phyloP scores from a whole-genome alignment of 225 moss, liverwort and hornwort species.

The Marchantia paleacea region DNA sequence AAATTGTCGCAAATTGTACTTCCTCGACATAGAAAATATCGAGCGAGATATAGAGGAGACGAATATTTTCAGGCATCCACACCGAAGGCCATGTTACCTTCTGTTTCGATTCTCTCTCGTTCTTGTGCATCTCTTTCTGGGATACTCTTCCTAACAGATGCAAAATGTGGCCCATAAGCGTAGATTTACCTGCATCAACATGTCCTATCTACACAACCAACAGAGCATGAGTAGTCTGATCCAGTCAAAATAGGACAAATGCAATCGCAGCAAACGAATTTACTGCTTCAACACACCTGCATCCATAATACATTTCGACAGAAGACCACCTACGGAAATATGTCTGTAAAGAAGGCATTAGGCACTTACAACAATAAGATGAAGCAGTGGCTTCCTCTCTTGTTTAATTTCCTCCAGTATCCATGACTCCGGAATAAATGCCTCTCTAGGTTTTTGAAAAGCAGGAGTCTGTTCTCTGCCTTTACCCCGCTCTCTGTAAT shows the following conservation, averaged over 20 bases:
- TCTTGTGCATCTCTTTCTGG: constrained; percentile 93
- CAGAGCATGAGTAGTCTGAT: not conserved
- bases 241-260: too few species aligned
- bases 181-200: constrained; percentile 96
- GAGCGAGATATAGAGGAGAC: not conserved
- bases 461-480: constrained; percentile 20
- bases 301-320: not conserved
- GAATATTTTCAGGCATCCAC: not conserved
- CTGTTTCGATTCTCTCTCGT: constrained; percentile 90
- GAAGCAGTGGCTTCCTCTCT: constrained; percentile 68
- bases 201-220: constrained; percentile 70
- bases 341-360: not conserved
- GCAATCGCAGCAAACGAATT: not conserved
- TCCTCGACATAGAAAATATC: too few species aligned
- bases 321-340: not conserved
- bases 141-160: constrained; percentile 87
- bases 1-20: too few species aligned
- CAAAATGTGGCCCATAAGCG: constrained; percentile 89
- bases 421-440: constrained; percentile 84
- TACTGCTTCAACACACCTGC: not conserved
- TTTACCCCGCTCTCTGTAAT: constrained; percentile 31
- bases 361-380: constrained; percentile 80
- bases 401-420: constrained; percentile 55
- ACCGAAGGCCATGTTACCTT: constrained; percentile 42
- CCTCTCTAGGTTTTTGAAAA: constrained; percentile 22